Conservation (phyloP, 1,284 basidiomycete species). For the Pascua guehoae region DNA sequence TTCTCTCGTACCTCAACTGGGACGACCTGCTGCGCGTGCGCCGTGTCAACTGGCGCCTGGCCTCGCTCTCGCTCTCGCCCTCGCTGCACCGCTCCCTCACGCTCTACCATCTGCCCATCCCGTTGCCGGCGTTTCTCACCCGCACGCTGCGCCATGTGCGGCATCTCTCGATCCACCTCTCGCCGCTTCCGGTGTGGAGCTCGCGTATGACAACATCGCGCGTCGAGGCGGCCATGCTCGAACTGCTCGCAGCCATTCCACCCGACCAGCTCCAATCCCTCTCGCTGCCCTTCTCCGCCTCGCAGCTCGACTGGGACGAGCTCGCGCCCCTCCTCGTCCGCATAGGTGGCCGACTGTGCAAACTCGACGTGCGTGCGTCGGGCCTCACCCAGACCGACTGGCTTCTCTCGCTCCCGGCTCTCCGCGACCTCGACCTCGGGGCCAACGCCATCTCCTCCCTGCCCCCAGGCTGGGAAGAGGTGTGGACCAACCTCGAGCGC, state of each 20-base stretch:
- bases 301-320: constrained; percentile 18
- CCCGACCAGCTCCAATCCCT: constrained; percentile 23
- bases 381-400: constrained; percentile 18
- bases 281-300: constrained; percentile 27
- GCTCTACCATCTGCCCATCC: constrained; percentile 20
- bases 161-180: constrained; percentile 28
- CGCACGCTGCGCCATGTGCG: constrained; percentile 24
- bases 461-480: neutral
- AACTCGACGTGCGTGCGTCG: constrained; percentile 28
- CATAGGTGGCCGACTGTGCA: constrained; percentile 23
- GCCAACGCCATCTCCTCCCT: constrained; percentile 29
- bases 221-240: constrained; percentile 1
- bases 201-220: neutral
- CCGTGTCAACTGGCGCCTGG: constrained; percentile 11
- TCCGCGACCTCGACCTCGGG: constrained; percentile 28
- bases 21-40: constrained; percentile 25
- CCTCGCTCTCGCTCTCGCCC: constrained; percentile 19
- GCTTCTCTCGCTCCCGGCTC: constrained; percentile 9
- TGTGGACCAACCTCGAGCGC: constrained; percentile 11
- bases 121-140: constrained; percentile 9
- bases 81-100: constrained; percentile 24
- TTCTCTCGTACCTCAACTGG: constrained; percentile 25
- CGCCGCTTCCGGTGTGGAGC: constrained; percentile 1
- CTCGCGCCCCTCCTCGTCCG: constrained; percentile 16
- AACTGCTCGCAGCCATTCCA: constrained; percentile 19